Conservation (phyloP, 1,284 basidiomycete genomes). For the Coniferiporia weirii region DNA sequence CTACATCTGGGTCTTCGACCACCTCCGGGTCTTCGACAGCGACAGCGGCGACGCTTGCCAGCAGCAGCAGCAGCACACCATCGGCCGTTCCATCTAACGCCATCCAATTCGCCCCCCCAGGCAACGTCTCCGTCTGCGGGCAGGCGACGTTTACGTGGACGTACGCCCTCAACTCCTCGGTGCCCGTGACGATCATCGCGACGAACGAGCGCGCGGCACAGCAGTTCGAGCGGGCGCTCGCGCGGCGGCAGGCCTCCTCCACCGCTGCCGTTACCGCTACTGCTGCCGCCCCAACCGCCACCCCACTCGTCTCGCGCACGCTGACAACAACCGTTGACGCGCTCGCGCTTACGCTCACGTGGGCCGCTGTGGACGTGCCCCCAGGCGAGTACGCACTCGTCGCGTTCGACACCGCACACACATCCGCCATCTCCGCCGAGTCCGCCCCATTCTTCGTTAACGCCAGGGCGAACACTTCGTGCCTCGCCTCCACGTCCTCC, state of each 20-base stretch:
- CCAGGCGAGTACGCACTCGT: conserved; percentile 24
- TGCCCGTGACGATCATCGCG: conserved; percentile 24
- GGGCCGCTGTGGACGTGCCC: conserved; percentile 25
- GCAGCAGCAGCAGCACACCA: neutral
- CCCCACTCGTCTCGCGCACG: conserved; percentile 19
- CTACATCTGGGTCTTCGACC: neutral
- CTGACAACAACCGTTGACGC: conserved; percentile 22
- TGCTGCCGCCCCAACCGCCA: too few species aligned
- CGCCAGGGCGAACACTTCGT: conserved; percentile 18
- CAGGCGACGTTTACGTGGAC: conserved; percentile 22
- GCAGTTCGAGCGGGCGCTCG: neutral
- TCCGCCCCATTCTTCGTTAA: conserved; percentile 25
- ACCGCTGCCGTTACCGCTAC: too few species aligned
- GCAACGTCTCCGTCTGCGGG: conserved; percentile 23
- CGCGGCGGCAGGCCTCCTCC: neutral
- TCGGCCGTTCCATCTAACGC: neutral
- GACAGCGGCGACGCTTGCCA: neutral
- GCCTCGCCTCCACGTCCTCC: conserved; percentile 22
- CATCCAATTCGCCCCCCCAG: conserved; percentile 23
- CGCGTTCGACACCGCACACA: conserved; percentile 22
- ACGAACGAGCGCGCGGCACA: conserved; percentile 20
- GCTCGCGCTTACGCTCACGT: conserved; percentile 19
- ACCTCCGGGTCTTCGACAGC: neutral
- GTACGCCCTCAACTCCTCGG: conserved; percentile 3
- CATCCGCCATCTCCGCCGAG: conserved; percentile 17